Percentiles rank a stretch among this genome's conserved stretches.
Evolutionary conservation across 139 green algal species (phyloP).

Genomic region (Tetradesmus lagerheimii): DNA sequence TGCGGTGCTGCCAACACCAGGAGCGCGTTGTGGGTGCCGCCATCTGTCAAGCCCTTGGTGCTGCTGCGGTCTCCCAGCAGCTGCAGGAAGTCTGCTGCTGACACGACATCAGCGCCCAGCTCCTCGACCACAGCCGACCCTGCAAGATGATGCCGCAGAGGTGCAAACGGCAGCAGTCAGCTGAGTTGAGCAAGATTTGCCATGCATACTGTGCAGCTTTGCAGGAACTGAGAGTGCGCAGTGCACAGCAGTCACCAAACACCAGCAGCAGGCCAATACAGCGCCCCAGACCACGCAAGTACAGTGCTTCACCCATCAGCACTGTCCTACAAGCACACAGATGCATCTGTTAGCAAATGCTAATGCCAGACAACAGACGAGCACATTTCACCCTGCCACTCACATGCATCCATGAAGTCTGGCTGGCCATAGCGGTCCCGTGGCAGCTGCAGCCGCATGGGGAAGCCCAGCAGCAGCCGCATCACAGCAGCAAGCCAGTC

Average conservation of each 20-base stretch:
- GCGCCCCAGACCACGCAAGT: too few species aligned
- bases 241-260: too few species aligned
- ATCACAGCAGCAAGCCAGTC: conserved; percentile 20
- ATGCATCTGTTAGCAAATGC: too few species aligned
- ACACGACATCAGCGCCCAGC: background rate
- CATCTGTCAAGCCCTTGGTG: background rate
- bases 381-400: background rate
- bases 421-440: background rate
- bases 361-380: too few species aligned
- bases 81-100: conserved; percentile 28
- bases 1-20: background rate
- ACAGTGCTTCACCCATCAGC: too few species aligned
- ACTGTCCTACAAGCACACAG: too few species aligned
- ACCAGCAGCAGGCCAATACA: too few species aligned
- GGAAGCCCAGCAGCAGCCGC: conserved; percentile 31
- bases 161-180: too few species aligned
- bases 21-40: conserved; percentile 17
- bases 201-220: too few species aligned
- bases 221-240: too few species aligned
- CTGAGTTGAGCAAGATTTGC: too few species aligned
- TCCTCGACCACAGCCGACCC: conserved; percentile 14
- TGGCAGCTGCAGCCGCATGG: conserved; percentile 21
- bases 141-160: background rate
- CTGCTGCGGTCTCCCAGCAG: background rate
- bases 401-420: conserved; percentile 31